These are phyloP conservation scores for Citrullus mucosospermus DNA, from an alignment of 306 rosid species.

Conservation along the genomic window DNA sequence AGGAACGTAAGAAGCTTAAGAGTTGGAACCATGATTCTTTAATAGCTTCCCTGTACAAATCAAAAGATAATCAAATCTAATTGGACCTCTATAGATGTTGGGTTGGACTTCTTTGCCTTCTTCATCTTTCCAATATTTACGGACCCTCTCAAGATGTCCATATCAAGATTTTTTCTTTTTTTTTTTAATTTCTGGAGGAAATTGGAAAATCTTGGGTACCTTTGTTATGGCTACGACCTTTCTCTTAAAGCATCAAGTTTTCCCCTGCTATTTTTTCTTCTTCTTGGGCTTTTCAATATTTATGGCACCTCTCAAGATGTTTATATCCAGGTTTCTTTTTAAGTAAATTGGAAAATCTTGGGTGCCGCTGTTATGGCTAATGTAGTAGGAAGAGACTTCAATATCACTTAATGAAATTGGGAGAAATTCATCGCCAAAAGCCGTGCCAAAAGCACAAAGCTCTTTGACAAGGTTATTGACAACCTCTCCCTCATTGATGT, in stretches of 20 bases:
- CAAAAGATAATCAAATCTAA: too few relatives aligned
- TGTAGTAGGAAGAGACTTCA: not conserved
- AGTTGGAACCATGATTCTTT: too few relatives aligned
- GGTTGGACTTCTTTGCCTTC: too few relatives aligned
- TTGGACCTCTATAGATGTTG: too few relatives aligned
- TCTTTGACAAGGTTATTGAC: not conserved
- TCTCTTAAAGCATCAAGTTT: not conserved
- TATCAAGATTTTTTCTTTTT: too few relatives aligned
- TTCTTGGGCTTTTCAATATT: not conserved
- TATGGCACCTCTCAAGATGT: not conserved
- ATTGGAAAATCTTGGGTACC: too few relatives aligned
- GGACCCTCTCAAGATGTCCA: too few relatives aligned
- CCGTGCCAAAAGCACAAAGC: not conserved
- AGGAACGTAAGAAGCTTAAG: too few relatives aligned
- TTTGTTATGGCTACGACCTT: too few relatives aligned
- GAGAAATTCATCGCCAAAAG: not conserved
- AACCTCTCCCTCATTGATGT: not conserved
- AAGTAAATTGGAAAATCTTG: not conserved
- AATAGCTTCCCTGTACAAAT: too few relatives aligned
- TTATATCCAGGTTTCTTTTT: not conserved
- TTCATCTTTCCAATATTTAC: too few relatives aligned
- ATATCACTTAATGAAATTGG: not conserved
- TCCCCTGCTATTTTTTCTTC: not conserved
- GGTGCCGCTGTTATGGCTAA: not conserved
- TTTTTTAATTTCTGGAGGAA: too few relatives aligned